Base-by-base conservation (phyloP, 805 yeast genomes). In the Cyberlindnera euphorbiiphila region DNA sequence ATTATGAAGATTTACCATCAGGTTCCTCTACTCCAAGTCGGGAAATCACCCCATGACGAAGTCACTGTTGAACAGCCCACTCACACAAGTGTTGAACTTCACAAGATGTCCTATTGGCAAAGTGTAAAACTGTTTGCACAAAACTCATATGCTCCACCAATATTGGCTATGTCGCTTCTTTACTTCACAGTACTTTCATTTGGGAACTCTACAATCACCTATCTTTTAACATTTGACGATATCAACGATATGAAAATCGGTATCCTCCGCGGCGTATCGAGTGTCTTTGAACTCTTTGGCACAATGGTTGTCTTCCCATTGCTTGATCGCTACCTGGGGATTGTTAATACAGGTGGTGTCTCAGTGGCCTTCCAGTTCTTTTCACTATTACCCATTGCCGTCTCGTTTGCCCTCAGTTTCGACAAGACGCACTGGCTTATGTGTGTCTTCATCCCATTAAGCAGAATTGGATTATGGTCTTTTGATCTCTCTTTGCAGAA, bases 391-490 rank as follows among this genome's bases (percentile, higher is more conserved):
- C 51, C 58, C 3, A 61, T 62, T 11, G 50, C 50, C 0, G 17
- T 42, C 21, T 45, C 53, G 2, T 52, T 56, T 26, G 15, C 32
- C 4, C 18, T 40, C 17, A 25, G 33, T 6, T 44, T 32, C 25
- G 34, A 33, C 9, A 25, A 38, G 15, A 41, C 51, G 1, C 48
- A 46, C 18, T 50, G 50, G 53, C 25, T 53, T 12, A 43, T 51
- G 32, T 47, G 49, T 38, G 13, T 51, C 24, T 51, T 53, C 36
- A 43, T 52, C 18, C 59, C 59, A 6, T 31, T 63, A n/a, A 56
- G 64, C 14, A 48, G 71, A 12, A 38, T 65, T 16, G 71, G 71
- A 1, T 47, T 66, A 9, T 66, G 71, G 70, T 68, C 71, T 17
- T 64, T 61, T 46, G 69, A 64, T 37, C 46, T 65, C 21, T 48